A percentile compares a stretch with the other conserved stretches of the same genome.
phyloP scores from a whole-genome alignment of 768 basidiomycete species.

The Podaxis sp. region DNA sequence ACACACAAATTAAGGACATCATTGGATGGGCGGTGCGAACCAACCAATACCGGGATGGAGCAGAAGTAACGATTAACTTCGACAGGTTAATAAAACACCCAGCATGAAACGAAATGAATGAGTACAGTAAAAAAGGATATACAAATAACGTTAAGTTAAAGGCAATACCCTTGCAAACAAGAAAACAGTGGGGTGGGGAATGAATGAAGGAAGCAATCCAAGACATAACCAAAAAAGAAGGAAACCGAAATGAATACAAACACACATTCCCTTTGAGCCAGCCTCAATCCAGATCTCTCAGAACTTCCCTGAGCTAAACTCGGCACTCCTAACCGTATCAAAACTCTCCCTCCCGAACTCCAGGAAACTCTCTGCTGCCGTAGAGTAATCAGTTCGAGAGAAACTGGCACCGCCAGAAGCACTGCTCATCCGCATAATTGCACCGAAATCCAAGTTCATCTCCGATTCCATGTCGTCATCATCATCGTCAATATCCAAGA shows the following conservation, averaged over 20 bases:
- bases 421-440: slow-evolving; percentile 17
- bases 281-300: background rate
- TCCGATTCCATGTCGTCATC: slow-evolving; percentile 32
- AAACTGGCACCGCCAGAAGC: slow-evolving; percentile 7
- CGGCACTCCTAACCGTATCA: slow-evolving; percentile 39
- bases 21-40: background rate
- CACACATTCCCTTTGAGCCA: background rate
- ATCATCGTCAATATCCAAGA: slow-evolving; percentile 65
- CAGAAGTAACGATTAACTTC: slow-evolving; percentile 1
- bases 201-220: background rate
- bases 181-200: background rate
- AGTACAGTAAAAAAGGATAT: background rate
- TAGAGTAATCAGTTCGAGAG: slow-evolving; percentile 1
- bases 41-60: slow-evolving; percentile 4
- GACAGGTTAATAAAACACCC: slow-evolving; percentile 4
- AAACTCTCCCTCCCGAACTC: slow-evolving; percentile 53
- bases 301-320: background rate
- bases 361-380: slow-evolving; percentile 40
- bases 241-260: slow-evolving; percentile 7
- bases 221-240: background rate
- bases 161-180: background rate
- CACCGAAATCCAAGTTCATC: slow-evolving; percentile 14
- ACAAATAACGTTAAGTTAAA: background rate
- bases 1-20: slow-evolving; percentile 1
- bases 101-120: background rate